A percentile compares a stretch with the other conserved stretches of the same genome.
Evolutionary conservation across 1,284 basidiomycete species (phyloP).

Genomic region (Microbotryomycetes sp.): DNA sequence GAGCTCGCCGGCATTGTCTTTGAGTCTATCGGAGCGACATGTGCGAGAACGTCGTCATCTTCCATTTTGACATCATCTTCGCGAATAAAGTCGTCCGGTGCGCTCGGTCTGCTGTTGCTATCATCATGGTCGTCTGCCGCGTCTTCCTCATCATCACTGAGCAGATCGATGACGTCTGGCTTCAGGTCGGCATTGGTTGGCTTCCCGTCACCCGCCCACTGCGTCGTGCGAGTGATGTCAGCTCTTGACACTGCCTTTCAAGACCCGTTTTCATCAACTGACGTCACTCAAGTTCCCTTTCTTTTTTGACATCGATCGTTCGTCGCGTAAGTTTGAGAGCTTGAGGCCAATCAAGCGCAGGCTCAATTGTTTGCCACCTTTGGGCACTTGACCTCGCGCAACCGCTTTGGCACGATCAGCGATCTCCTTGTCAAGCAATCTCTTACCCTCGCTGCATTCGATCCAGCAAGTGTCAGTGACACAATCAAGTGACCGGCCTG

Average conservation of each 20-base stretch:
- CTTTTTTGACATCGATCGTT: conserved; percentile 9
- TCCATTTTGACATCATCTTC: neutral
- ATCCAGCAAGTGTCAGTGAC: neutral
- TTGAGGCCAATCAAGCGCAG: conserved; percentile 34
- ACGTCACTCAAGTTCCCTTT: too few relatives aligned
- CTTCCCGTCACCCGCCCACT: neutral
- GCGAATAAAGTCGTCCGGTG: neutral
- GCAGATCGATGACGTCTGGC: neutral
- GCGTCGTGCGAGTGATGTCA: neutral
- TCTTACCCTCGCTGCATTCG: conserved; percentile 21
- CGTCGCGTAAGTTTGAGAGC: conserved; percentile 33
- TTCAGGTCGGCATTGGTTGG: neutral
- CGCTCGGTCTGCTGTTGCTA: neutral
- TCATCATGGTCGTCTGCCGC: neutral
- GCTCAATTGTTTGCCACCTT: conserved; percentile 12
- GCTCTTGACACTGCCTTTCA: too few relatives aligned
- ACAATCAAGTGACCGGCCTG: too few relatives aligned
- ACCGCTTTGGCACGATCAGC: conserved; percentile 14
- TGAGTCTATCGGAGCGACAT: neutral
- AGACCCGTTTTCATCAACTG: too few relatives aligned
- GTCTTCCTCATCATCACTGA: neutral
- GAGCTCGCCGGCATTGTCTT: neutral
- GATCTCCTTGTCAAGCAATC: conserved; percentile 23
- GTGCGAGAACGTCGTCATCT: neutral
- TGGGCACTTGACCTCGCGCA: conserved; percentile 10